Evolutionary conservation across 192 early-diverging fungal species (phyloP), one percentile per base, ranked within the genome.

Genomic region (Entrophospora sp.): DNA sequence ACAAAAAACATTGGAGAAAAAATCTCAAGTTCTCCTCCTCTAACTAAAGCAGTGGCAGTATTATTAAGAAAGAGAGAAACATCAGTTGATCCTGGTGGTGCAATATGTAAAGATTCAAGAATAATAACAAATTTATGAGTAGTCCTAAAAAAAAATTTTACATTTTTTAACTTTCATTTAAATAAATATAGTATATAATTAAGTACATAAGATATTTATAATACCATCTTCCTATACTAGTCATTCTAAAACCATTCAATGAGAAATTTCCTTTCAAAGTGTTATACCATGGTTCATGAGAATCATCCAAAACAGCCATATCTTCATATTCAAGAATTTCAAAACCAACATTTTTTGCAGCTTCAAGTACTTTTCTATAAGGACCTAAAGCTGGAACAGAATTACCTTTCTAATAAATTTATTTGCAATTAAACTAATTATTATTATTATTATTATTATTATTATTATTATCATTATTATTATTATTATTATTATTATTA

Each of bases 1-100:
- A 89, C 83, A 55, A 87, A 86, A 75, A 88, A 93, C 93, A 95
- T 95, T 48, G 93, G 93, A 6, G 93, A 95, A 60, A 95, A 93
- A 53, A 95, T 82, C 46, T 83, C 78, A 67, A 79, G 71, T 77
- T 92, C 85, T 59, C 87, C 93, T 34, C 90, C 91, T 16, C 70
- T 73, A 35, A 93, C 87, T 30, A 94, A 78, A 52, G 78, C 75
- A 71, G 89, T 87, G n/a, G 91, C 87, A 27, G 87, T 91, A 9
- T 82, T 81, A 61, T 83, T 81, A 46, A 95, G 83, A 46, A 95
- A 78, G 25, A 80, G 66, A 51, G 87, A 85, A 32, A 91, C 86
- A 75, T 94, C 84, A 56, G 79, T 72, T 57, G 89, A 89, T 55
- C 93, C 93, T 30, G 77, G 31, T 5, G 93, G 90, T 5, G 86